Evolutionary conservation across 2,329 filamentous ascomycete genomes (phyloP), one percentile per base, ranked within the genome.

Genomic region (Colletotrichum spinosum): DNA sequence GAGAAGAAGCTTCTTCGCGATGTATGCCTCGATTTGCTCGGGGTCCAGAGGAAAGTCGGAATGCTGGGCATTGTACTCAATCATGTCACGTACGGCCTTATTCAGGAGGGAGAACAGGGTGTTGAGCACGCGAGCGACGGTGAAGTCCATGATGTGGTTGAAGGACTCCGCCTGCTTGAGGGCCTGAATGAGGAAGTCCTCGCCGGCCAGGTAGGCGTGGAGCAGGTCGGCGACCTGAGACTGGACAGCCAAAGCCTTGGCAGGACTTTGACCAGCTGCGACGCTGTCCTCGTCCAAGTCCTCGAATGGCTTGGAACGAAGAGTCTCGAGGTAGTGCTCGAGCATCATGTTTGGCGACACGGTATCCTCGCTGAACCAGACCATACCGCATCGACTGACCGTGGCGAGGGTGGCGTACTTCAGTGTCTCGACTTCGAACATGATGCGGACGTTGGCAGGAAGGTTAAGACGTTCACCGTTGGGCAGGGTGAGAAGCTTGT

Each of bases 301-400:
- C 73, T 99, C 96, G 72, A 99, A 97, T 0, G 92, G 89, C 61
- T 93, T 90, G 3, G 89, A 91, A 70, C 91, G 90, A 44, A 99
- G 87, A 51, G 90, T 89, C 67, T 96, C 89, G 56, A 99, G 87
- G 73, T 99, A 97, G 78, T 98, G 93, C 68, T 88, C 85, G 45
- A 98, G 91, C 89, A 98, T 92, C 92, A 99, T 97, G 70, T 87
- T 87, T 1, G 95, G 88, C 38, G 93, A 95, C 45, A 99, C 95
- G 35, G 94, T 98, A 74, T 99, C 97, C 73, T 97, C 95, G 75
- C 94, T 99, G 81, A 98, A 99, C 96, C 96, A 99, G 12, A 99
- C 97, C 96, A 99, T 99, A 85, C 96, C 96, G 77, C 96, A 99
- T 81, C 96, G 94, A 89, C 92, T 97, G 74, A 99, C 96, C n/a